These are phyloP conservation scores for Trichosporon faecale DNA, from an alignment of 1,284 basidiomycete genomes.

Conservation along the genomic window DNA sequence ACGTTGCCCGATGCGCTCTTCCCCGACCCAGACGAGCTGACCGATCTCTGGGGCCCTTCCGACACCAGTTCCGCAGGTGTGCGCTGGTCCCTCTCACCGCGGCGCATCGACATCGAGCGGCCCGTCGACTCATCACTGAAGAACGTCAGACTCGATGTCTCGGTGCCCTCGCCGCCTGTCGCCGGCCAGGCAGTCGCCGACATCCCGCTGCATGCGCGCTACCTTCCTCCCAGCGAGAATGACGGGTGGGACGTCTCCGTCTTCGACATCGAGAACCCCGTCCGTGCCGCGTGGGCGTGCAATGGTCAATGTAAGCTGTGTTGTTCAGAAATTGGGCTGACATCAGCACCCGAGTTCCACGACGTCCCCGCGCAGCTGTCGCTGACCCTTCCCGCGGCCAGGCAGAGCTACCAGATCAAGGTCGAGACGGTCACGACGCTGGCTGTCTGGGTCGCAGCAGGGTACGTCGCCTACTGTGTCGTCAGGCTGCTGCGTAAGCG, in stretches of 20 bases:
- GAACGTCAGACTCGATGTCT: background rate
- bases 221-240: conserved; percentile 28
- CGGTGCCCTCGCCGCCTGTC: background rate
- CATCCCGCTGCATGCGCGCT: conserved; percentile 45
- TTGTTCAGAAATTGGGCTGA: background rate
- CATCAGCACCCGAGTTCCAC: background rate
- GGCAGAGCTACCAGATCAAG: conserved; percentile 6
- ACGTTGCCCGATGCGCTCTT: conserved; percentile 41
- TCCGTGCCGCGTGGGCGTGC: background rate
- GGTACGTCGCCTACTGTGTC: conserved; percentile 19
- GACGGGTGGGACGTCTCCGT: conserved; percentile 1
- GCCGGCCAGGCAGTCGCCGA: conserved; percentile 15
- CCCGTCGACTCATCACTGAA: conserved; percentile 13
- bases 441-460: conserved; percentile 15
- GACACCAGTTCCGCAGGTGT: background rate
- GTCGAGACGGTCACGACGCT: conserved; percentile 16
- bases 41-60: conserved; percentile 21
- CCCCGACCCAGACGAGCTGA: conserved; percentile 34
- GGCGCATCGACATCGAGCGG: conserved; percentile 37
- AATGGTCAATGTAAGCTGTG: background rate
- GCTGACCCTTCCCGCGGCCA: conserved; percentile 14
- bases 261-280: background rate
- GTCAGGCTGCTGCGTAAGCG: background rate
- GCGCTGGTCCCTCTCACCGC: conserved; percentile 25
- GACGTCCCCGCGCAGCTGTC: background rate